These are phyloP conservation scores for Patellifolia procumbens DNA, from an alignment of 179 eudicot genomes.

Conservation along the genomic window DNA sequence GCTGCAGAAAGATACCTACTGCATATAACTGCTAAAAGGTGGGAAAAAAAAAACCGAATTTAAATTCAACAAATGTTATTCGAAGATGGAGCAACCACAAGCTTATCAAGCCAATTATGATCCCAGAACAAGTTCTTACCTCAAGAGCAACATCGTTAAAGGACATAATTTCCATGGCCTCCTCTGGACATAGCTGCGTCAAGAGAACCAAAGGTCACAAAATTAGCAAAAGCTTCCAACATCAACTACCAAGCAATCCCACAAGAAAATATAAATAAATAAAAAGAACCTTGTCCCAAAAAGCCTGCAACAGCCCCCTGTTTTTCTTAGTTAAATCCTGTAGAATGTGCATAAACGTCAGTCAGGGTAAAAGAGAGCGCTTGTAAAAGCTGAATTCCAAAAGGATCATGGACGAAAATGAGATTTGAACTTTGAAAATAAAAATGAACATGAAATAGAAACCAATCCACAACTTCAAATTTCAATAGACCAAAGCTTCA, in stretches of 20 bases:
- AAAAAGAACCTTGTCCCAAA: slow-evolving; percentile 87
- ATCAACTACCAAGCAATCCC: slow-evolving; percentile 15
- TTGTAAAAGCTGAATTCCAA: not conserved
- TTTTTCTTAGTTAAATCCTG: slow-evolving; percentile 70
- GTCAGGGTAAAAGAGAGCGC: slow-evolving; percentile 8
- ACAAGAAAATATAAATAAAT: slow-evolving; percentile 9
- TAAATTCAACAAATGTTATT: too few relatives aligned
- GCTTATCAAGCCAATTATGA: slow-evolving; percentile 14
- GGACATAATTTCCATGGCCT: slow-evolving; percentile 62
- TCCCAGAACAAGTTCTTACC: slow-evolving; percentile 44
- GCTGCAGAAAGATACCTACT: not conserved
- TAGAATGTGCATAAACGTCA: slow-evolving; percentile 24
- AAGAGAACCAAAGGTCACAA: slow-evolving; percentile 19
- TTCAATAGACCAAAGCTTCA: slow-evolving; percentile 11
- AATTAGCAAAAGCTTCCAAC: slow-evolving; percentile 13
- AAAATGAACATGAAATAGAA: slow-evolving; percentile 9
- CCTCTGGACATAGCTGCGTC: slow-evolving; percentile 68
- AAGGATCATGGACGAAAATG: not conserved
- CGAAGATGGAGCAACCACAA: not conserved
- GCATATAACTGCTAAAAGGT: not conserved
- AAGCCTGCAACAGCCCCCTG: slow-evolving; percentile 68
- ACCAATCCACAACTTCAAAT: slow-evolving; percentile 16
- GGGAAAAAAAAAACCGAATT: not conserved
- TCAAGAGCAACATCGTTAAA: slow-evolving; percentile 62
- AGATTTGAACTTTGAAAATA: not conserved